Conservation (phyloP, 1,284 basidiomycete species). For the Rhodotorula sp. region DNA sequence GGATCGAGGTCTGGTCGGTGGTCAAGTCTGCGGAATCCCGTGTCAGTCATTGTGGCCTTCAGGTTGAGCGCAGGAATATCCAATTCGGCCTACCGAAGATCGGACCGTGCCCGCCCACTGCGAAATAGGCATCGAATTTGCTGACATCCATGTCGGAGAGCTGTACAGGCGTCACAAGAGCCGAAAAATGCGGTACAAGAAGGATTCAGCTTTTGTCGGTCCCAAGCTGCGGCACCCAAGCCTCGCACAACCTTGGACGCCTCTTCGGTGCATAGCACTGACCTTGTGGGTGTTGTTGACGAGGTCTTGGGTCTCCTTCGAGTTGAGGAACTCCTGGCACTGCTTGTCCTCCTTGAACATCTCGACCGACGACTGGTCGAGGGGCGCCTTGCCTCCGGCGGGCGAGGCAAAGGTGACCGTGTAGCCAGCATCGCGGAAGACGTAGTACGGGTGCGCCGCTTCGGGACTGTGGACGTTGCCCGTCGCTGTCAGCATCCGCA, state of each 20-base stretch:
- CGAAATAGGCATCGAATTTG: constrained; percentile 73
- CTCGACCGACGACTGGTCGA: constrained; percentile 63
- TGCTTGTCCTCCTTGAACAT: constrained; percentile 58
- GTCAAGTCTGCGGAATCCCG: constrained; percentile 52
- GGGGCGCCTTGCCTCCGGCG: constrained; percentile 66
- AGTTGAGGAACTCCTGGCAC: constrained; percentile 62
- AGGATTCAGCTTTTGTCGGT: no score
- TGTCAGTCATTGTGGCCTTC: neutral
- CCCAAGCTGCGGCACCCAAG: no score
- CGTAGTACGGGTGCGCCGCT: constrained; percentile 76
- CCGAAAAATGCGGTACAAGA: neutral
- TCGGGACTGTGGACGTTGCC: constrained; percentile 56
- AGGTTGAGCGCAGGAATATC: neutral
- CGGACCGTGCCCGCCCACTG: constrained; percentile 61
- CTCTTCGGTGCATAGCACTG: neutral
- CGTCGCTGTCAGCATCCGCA: constrained; percentile 40
- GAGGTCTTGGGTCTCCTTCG: constrained; percentile 62
- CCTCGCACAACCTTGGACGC: neutral
- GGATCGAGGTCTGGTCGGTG: constrained; percentile 61
- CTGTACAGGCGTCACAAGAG: constrained; percentile 12
- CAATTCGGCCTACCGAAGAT: neutral
- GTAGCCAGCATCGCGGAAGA: constrained; percentile 58
- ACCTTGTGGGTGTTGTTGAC: constrained; percentile 58
- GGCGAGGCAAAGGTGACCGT: constrained; percentile 69
- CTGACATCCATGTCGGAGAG: constrained; percentile 60